Conservation (phyloP, 2,329 filamentous ascomycete species). For the Cordyceps cateniannulata region DNA sequence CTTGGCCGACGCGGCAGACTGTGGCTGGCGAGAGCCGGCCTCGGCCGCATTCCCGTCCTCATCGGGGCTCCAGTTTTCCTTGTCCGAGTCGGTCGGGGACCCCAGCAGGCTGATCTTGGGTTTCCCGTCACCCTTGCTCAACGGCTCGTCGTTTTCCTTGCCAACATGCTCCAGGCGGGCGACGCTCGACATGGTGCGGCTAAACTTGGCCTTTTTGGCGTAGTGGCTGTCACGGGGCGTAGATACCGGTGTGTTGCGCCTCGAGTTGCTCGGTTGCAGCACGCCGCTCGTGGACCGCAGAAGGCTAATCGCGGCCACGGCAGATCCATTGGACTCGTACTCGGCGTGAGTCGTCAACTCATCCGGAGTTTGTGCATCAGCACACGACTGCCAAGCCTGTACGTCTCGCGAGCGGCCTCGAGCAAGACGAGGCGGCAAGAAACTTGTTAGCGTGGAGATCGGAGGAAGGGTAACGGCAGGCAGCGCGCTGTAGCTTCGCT, state of each 20-base stretch:
- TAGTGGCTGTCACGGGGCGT: slow-evolving; percentile 17
- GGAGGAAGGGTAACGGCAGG: slow-evolving; percentile 51
- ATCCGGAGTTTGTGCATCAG: slow-evolving; percentile 71
- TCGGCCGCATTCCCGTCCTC: slow-evolving; percentile 36
- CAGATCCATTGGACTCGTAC: slow-evolving; percentile 72
- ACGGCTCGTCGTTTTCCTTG: slow-evolving; percentile 14
- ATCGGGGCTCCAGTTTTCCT: slow-evolving; percentile 77
- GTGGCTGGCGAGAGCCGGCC: slow-evolving; percentile 26
- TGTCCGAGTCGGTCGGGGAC: slow-evolving; percentile 67
- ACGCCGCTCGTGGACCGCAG: slow-evolving; percentile 60
- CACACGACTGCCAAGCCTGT: slow-evolving; percentile 86
- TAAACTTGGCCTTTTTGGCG: slow-evolving; percentile 57
- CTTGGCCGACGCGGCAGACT: slow-evolving; percentile 21
- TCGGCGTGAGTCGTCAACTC: slow-evolving; percentile 76
- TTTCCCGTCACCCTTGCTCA: slow-evolving; percentile 21
- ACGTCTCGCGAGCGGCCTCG: slow-evolving; percentile 80
- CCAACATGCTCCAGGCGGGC: slow-evolving; percentile 48
- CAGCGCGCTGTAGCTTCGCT: slow-evolving; percentile 66
- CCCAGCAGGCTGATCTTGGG: slow-evolving; percentile 34
- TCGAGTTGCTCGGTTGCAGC: slow-evolving; percentile 51
- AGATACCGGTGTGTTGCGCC: slow-evolving; percentile 52
- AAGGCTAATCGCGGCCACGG: slow-evolving; percentile 73
- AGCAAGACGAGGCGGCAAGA: slow-evolving; percentile 48
- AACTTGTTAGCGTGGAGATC: slow-evolving; percentile 45
- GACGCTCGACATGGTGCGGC: slow-evolving; percentile 54